Evolutionary conservation across 2,329 filamentous ascomycete genomes (phyloP), one percentile per base, ranked within the genome.

Genomic region (Epichloe typhina): DNA sequence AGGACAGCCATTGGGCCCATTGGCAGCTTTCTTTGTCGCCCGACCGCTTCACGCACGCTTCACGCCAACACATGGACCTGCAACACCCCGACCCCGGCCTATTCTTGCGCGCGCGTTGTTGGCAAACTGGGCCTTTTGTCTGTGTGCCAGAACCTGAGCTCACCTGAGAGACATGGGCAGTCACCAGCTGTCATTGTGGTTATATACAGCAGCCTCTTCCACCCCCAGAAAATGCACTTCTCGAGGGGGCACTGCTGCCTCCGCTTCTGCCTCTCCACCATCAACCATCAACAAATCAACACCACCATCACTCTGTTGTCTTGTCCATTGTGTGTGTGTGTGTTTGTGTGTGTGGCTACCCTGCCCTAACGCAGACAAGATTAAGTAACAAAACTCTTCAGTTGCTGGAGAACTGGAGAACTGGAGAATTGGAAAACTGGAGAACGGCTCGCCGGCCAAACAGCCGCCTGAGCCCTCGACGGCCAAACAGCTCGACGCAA

Each of bases 11-110:
- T 26, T 26, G 23, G 23, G 7, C 6, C 23, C 23, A 26, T 26
- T 26, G 23, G 23, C 48, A 38, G 31, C 38, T 46, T 41, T 40
- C 36, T 38, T 37, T 42, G 46, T 49, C 35, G 40, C 40, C 47
- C 50, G 49, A 49, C 46, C 46, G 50, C 46, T 46, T 42, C 36
- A 31, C 46, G 46, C 42, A 42, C 46, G 50, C 46, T 46, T 42
- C 36, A 31, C 46, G 46, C 42, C 50, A 50, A 47, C 50, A 52
- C 50, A 43, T 46, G 50, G 50, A 52, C 43, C 47, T 42, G 50
- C 46, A 37, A 37, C 17, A 42, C 26, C 41, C 46, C 46, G 36
- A 42, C 26, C 41, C 46, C 46, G 36, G 50, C 45, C 19, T 13
- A 19, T 43, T 40, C 15, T 43, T 40, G 50, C 39, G 21, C 50